Conservation (phyloP, 345 rosid genomes). For the Physaria fendleri region DNA sequence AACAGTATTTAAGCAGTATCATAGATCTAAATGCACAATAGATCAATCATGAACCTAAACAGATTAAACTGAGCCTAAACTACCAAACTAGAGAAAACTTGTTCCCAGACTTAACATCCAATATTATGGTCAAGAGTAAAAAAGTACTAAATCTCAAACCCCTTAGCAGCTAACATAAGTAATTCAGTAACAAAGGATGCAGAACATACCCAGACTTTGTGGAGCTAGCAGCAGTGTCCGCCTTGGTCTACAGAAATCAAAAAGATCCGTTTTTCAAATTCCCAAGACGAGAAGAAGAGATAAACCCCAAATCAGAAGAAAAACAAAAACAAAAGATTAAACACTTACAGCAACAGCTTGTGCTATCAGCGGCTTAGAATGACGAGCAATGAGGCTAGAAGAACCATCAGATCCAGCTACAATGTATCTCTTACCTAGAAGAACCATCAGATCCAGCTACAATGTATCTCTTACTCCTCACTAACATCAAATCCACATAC, state of each 20-base stretch:
- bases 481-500: conserved; percentile 27
- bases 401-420: conserved; percentile 60
- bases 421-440: conserved; percentile 30
- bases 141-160: neutral
- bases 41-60: neutral
- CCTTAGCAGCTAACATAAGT: neutral
- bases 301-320: neutral
- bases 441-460: conserved; percentile 66
- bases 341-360: conserved; percentile 62
- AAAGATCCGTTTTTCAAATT: neutral
- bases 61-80: too few species aligned
- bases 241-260: conserved; percentile 38
- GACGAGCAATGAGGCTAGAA: conserved; percentile 32
- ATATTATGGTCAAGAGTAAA: neutral
- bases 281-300: neutral
- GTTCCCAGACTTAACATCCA: neutral
- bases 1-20: neutral
- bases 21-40: neutral
- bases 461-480: conserved; percentile 35
- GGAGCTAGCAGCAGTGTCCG: conserved; percentile 47
- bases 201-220: conserved; percentile 55
- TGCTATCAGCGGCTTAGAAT: conserved; percentile 40
- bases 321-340: neutral
- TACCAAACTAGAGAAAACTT: neutral
- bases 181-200: neutral